These are phyloP conservation scores for Neoascochyta sp. DNA, from an alignment of 2,329 filamentous ascomycete genomes.

Conservation along the genomic window DNA sequence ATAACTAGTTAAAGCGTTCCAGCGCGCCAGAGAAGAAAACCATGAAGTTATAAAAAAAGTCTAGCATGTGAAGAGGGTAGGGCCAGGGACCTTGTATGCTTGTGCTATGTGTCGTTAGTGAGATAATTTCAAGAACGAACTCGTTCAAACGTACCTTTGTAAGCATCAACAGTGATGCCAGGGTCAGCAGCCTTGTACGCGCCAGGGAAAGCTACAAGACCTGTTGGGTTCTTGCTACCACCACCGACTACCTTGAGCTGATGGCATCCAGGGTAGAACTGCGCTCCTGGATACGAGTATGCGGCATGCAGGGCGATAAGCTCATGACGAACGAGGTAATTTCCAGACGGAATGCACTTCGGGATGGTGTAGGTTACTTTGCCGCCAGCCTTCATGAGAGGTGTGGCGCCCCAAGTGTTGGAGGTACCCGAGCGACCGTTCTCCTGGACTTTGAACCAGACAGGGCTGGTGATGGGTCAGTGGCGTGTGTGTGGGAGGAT, in stretches of 20 bases:
- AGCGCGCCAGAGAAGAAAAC: too few species aligned
- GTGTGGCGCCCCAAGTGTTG: conserved; percentile 48
- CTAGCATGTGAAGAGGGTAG: conserved; percentile 30
- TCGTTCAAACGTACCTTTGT: conserved; percentile 37
- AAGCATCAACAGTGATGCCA: conserved; percentile 53
- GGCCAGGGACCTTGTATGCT: conserved; percentile 28
- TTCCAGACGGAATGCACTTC: conserved; percentile 50
- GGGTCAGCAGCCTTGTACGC: conserved; percentile 51
- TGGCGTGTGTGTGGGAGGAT: conserved; percentile 11
- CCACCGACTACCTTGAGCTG: conserved; percentile 54
- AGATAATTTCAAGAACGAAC: not conserved
- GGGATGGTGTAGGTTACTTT: conserved; percentile 54
- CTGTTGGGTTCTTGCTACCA: conserved; percentile 43
- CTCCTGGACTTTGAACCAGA: conserved; percentile 57
- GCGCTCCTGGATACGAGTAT: conserved; percentile 51
- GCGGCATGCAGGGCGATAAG: conserved; percentile 53
- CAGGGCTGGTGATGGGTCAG: conserved; percentile 32
- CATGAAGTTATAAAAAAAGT: too few species aligned
- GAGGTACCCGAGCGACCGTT: conserved; percentile 50
- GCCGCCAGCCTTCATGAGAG: conserved; percentile 46
- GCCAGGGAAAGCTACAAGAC: conserved; percentile 52
- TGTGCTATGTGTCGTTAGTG: conserved; percentile 11
- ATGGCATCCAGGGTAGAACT: conserved; percentile 58
- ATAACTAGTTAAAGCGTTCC: too few species aligned
- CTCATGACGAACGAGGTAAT: conserved; percentile 59